Percentiles rank a stretch among this genome's conserved stretches.
Evolutionary conservation across 805 yeast species (phyloP).

Genomic region (Brettanomyces custersianus): DNA sequence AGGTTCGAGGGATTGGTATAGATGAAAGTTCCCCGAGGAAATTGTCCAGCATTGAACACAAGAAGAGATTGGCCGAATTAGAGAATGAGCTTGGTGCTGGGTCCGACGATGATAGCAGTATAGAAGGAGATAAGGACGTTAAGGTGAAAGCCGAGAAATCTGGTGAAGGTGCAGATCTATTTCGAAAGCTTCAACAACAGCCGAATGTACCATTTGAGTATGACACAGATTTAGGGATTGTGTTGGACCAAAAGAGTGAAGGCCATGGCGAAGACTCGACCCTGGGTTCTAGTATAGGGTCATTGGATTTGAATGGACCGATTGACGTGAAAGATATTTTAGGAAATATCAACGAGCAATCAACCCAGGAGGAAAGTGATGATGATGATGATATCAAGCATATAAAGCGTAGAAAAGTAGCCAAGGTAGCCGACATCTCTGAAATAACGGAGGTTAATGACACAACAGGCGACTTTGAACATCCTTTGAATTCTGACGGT

Average conservation of each 20-base stretch:
- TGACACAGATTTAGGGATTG: constrained; percentile 20
- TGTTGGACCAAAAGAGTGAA: constrained; percentile 12
- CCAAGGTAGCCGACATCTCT: not conserved
- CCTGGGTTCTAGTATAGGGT: constrained; percentile 17
- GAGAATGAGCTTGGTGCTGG: too few relatives aligned
- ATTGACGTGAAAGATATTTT: not conserved
- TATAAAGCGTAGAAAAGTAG: not conserved
- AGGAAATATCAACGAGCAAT: constrained; percentile 1
- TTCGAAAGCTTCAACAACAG: constrained; percentile 16
- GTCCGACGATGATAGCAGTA: too few relatives aligned
- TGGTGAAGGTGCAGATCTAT: constrained; percentile 13
- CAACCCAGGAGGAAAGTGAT: not conserved
- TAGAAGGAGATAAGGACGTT: too few relatives aligned
- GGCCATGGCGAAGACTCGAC: constrained; percentile 9
- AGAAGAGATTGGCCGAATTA: not conserved
- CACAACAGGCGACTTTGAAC: constrained; percentile 1
- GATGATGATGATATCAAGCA: not conserved
- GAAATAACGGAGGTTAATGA: constrained; percentile 1
- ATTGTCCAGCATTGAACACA: too few relatives aligned
- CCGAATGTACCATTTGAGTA: constrained; percentile 15
- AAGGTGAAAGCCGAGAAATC: too few relatives aligned
- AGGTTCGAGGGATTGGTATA: not conserved
- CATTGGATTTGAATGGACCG: constrained; percentile 13
- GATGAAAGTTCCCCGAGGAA: too few relatives aligned
- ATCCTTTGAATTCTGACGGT: not conserved